Base-by-base conservation (phyloP, 768 basidiomycete species). In the Tulasnella calospora region DNA sequence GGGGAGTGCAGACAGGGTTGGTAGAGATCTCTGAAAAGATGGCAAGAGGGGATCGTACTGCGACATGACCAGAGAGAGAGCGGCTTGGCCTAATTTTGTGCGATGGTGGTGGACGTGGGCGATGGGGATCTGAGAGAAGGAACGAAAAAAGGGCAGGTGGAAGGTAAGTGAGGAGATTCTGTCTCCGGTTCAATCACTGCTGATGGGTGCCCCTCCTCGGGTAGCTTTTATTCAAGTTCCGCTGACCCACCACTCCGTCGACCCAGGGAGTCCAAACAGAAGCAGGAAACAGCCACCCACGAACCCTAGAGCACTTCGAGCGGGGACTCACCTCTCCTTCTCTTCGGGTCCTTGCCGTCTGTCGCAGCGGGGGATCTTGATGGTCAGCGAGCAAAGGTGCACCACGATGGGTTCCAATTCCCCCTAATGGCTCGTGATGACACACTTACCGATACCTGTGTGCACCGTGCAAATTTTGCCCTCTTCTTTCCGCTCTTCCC, bases 31-130 rank as follows among this genome's bases (percentile, higher is more conserved):
- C 57, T 76, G 75, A 40, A 61, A 76, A 40, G 75, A 76, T 35
- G 75, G 75, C 33, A 76, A 61, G 36, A 76, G 75, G 23, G 75
- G 75, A 76, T 76, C 75, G 75, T 76, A 76, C 75, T 76, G 47
- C 5, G 75, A 51, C 57, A 61, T 61, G n/a, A 61, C 55, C 35
- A 23, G 51, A 57, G 75, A 57, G 44, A 38, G 33, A 74, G 35
- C 57, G 51, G 12, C 44, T 47, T 74, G 6, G 27, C 10, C 21
- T 35, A n/a, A 6, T 67, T 33, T 67, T 67, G 13, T 27, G n/a
- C 27, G 46, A 47, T 41, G 73, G 51, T 74, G 73, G 73, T 74
- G 38, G 73, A 47, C 46, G 75, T 46, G 75, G 47, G 55, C 47
- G 57, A 61, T 51, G 75, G 75, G 75, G 75, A 76, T 76, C 75